Conservation (phyloP, 2,329 filamentous ascomycete genomes). For the Tolypocladium ovalisporum region DNA sequence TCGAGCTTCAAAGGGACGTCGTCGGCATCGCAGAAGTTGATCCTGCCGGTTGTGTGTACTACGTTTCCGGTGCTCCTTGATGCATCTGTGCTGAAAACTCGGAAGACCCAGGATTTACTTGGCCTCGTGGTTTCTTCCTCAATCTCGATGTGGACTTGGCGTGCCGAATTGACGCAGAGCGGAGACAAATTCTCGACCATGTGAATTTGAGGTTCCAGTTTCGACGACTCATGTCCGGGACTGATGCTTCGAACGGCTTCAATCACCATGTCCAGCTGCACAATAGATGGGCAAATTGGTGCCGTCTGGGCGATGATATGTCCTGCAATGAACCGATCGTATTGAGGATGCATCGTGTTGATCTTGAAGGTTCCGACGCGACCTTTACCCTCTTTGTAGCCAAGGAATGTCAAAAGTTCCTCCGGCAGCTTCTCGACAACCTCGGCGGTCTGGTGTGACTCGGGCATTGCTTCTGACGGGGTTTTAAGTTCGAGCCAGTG, state of each 20-base stretch:
- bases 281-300: constrained; percentile 25
- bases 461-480: background rate
- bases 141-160: constrained; percentile 18
- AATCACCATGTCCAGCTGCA: constrained; percentile 19
- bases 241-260: constrained; percentile 19
- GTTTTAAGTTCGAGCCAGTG: constrained; percentile 27
- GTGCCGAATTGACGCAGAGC: background rate
- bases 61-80: background rate
- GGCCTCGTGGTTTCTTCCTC: background rate
- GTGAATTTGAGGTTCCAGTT: constrained; percentile 15
- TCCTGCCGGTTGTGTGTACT: background rate
- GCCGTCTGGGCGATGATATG: constrained; percentile 29
- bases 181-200: constrained; percentile 17
- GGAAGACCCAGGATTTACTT: background rate
- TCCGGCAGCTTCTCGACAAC: background rate
- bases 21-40: background rate
- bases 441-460: background rate
- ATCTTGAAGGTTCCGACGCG: constrained; percentile 25
- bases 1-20: background rate
- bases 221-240: constrained; percentile 8
- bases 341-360: constrained; percentile 24
- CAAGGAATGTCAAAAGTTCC: background rate
- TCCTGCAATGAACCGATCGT: constrained; percentile 18
- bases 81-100: background rate
- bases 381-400: background rate